Evolutionary conservation across 2,329 filamentous ascomycete genomes (phyloP).

Genomic region (Clarireedia paspali): DNA sequence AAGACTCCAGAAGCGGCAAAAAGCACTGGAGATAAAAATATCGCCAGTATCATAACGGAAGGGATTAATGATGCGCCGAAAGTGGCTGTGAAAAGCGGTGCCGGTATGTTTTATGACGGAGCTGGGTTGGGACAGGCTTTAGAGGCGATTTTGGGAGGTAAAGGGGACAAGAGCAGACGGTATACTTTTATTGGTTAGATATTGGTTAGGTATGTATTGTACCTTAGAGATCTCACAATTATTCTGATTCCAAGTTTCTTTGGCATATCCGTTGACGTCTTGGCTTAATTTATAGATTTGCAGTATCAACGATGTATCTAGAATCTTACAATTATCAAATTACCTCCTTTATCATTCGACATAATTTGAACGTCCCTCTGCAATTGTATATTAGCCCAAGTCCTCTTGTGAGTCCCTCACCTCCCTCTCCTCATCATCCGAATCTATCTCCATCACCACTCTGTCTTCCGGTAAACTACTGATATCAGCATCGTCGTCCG

Average conservation of each 20-base stretch:
- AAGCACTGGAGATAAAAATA: background rate
- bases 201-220: background rate
- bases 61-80: background rate
- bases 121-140: conserved; percentile 67
- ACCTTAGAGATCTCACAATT: background rate
- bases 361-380: no score
- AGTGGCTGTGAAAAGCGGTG: conserved; percentile 27
- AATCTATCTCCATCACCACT: background rate
- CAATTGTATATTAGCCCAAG: no score
- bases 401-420: no score
- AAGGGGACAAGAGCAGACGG: conserved; percentile 43
- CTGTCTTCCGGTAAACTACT: background rate
- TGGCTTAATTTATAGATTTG: background rate
- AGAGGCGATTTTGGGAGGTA: conserved; percentile 64
- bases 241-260: background rate
- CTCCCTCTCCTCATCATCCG: no score
- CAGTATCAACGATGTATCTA: no score
- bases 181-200: conserved; percentile 41
- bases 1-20: background rate
- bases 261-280: background rate
- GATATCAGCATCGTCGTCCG: background rate
- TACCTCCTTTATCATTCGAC: no score
- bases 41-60: background rate
- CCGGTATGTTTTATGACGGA: conserved; percentile 64
- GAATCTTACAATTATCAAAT: no score